phyloP scores from a whole-genome alignment of 805 yeast genomes.

The Lipomyces sp. region DNA sequence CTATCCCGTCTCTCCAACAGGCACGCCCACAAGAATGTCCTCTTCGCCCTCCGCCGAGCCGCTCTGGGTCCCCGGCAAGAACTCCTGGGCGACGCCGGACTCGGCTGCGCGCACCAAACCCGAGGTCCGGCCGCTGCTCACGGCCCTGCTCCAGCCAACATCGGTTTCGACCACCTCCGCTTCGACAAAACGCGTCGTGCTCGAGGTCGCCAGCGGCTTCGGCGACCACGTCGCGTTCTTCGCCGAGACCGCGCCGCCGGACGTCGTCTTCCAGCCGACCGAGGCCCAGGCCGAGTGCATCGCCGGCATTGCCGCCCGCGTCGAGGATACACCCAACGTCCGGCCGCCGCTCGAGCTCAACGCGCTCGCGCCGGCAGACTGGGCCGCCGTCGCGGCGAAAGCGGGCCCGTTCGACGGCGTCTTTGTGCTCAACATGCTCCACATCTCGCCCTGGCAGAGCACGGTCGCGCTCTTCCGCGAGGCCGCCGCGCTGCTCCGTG shows the following conservation, averaged over 20 bases:
- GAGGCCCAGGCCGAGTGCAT: conserved; percentile 27
- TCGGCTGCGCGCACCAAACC: conserved; percentile 27
- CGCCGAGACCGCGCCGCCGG: conserved; percentile 13
- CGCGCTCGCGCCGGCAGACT: conserved; percentile 10
- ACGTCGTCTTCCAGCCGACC: conserved; percentile 22
- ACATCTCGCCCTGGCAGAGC: conserved; percentile 23
- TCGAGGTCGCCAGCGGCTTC: conserved; percentile 26
- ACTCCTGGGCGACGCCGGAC: conserved; percentile 28
- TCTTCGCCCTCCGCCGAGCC: too few relatives aligned
- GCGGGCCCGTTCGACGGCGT: conserved; percentile 15
- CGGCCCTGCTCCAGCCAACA: conserved; percentile 3
- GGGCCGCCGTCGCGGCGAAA: conserved; percentile 6
- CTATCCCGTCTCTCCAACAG: too few relatives aligned
- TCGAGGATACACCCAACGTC: conserved; percentile 3
- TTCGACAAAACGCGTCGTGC: not conserved
- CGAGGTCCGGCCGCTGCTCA: conserved; percentile 17
- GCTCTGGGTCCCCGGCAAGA: conserved; percentile 15
- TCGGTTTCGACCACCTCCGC: not conserved
- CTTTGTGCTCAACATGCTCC: conserved; percentile 24
- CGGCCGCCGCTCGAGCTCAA: conserved; percentile 15
- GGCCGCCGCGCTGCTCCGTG: conserved; percentile 8
- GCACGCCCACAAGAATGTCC: too few relatives aligned
- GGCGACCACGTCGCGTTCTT: conserved; percentile 26
- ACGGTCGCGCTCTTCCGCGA: conserved; percentile 14
- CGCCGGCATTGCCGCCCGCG: conserved; percentile 13